A percentile compares a stretch with the other conserved stretches of the same genome.
These are phyloP conservation scores for Pyrenula aspistea DNA, from an alignment of 495 filamentous ascomycete genomes.

Conservation along the genomic window DNA sequence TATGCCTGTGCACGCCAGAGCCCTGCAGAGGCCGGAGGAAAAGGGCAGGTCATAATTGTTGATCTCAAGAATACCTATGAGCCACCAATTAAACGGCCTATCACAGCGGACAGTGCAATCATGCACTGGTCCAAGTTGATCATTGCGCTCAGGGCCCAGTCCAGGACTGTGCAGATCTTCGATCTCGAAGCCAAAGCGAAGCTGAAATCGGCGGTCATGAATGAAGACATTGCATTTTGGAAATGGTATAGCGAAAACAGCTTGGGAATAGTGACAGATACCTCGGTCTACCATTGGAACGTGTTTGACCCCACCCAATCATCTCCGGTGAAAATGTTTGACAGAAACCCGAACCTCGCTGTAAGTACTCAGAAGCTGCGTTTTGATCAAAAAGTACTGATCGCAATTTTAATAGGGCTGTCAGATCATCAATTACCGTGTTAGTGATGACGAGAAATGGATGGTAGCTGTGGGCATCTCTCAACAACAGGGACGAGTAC, in stretches of 20 bases:
- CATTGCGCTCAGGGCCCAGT: conserved; percentile 89
- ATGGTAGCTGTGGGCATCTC: conserved; percentile 96
- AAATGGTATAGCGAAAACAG: conserved; percentile 91
- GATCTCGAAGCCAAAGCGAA: conserved; percentile 82
- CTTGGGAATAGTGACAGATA: conserved; percentile 82
- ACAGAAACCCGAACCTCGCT: conserved; percentile 75
- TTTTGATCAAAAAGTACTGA: conserved; percentile 9
- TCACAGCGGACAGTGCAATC: conserved; percentile 99
- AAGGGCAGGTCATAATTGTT: conserved; percentile 91
- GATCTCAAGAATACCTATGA: conserved; percentile 92
- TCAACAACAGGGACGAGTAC: conserved; percentile 81
- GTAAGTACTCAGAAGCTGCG: conserved; percentile 37
- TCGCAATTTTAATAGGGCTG: conserved; percentile 44
- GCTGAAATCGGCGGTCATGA: conserved; percentile 89
- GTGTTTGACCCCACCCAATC: conserved; percentile 70
- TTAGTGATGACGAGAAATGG: conserved; percentile 93
- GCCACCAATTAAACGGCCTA: conserved; percentile 71
- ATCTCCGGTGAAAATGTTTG: conserved; percentile 79
- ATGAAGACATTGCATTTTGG: conserved; percentile 96
- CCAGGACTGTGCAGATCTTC: conserved; percentile 93
- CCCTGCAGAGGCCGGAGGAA: conserved; percentile 54
- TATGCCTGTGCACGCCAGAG: conserved; percentile 94
- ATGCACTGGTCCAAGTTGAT: conserved; percentile 97
- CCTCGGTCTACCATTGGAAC: conserved; percentile 92
- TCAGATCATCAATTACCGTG: conserved; percentile 99